phyloP scores from a whole-genome alignment of 495 filamentous ascomycete species.

The Friedmanniomyces simplex region DNA sequence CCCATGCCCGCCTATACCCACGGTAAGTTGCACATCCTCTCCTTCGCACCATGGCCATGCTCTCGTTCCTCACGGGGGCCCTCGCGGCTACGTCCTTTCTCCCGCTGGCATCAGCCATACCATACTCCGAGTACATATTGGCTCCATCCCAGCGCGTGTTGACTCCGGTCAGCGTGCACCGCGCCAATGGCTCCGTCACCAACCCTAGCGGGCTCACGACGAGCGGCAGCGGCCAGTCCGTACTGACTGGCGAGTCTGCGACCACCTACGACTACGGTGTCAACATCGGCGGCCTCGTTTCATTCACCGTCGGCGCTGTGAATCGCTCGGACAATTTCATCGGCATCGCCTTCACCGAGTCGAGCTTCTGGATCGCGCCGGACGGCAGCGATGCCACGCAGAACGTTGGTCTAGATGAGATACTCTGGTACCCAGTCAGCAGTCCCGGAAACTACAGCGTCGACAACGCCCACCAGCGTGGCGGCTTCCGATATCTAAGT shows the following conservation, averaged over 20 bases:
- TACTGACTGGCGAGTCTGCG: conserved; percentile 25
- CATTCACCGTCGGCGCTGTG: conserved; percentile 22
- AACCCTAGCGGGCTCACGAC: conserved; percentile 21
- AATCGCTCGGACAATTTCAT: conserved; percentile 27
- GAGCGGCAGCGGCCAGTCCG: conserved; percentile 16
- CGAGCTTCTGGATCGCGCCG: conserved; percentile 31
- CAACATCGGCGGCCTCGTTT: conserved; percentile 33
- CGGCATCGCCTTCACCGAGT: conserved; percentile 34
- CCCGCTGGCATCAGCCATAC: neutral
- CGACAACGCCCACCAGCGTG: conserved; percentile 26
- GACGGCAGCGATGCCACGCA: conserved; percentile 32
- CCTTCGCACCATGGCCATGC: neutral
- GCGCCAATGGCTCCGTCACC: conserved; percentile 28
- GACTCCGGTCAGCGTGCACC: conserved; percentile 20
- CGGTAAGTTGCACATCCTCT: too few species aligned
- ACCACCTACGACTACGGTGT: conserved; percentile 35
- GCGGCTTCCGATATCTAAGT: conserved; percentile 35
- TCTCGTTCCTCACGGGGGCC: neutral
- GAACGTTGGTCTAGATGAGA: conserved; percentile 27
- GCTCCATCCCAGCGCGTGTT: conserved; percentile 30
- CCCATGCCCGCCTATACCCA: too few species aligned
- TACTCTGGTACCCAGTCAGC: conserved; percentile 25
- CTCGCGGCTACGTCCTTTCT: neutral
- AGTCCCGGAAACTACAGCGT: conserved; percentile 24
- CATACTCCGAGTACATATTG: conserved; percentile 31